phyloP scores from a whole-genome alignment of 208 protist genomes.

The Crithidia brevicula region DNA sequence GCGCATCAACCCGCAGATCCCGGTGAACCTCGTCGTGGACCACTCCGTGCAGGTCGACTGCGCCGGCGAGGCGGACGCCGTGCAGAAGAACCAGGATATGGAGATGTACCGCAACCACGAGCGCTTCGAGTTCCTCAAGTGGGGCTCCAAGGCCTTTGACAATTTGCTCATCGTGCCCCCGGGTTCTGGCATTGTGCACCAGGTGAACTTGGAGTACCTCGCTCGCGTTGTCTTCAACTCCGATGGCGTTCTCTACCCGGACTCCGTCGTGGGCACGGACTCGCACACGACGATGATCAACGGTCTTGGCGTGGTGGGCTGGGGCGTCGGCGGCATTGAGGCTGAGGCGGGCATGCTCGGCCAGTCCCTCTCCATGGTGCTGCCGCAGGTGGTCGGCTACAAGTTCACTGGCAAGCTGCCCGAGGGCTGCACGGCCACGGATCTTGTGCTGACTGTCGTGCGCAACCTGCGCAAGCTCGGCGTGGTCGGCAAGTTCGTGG shows the following conservation, averaged over 20 bases:
- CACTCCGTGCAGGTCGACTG: conserved; percentile 96
- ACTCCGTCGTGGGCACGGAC: conserved; percentile 97
- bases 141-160: conserved; percentile 96
- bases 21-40: conserved; percentile 97
- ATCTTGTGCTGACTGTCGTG: conserved; percentile 96
- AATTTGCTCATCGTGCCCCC: conserved; percentile 96
- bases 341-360: conserved; percentile 97
- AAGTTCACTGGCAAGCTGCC: conserved; percentile 92
- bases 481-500: conserved; percentile 97
- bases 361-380: conserved; percentile 95
- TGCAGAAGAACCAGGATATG: conserved; percentile 91
- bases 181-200: conserved; percentile 97
- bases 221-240: conserved; percentile 95
- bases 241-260: conserved; percentile 95
- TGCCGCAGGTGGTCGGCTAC: conserved; percentile 96
- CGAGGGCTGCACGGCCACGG: conserved; percentile 94
- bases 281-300: conserved; percentile 98
- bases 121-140: conserved; percentile 98
- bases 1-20: conserved; percentile 96
- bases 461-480: conserved; percentile 93
- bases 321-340: conserved; percentile 98
- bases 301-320: conserved; percentile 95
- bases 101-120: conserved; percentile 97
- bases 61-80: conserved; percentile 71
- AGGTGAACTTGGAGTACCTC: conserved; percentile 98